These are phyloP conservation scores for Mycosphaerella sp. DNA, from an alignment of 2,329 filamentous ascomycete species.

Conservation along the genomic window DNA sequence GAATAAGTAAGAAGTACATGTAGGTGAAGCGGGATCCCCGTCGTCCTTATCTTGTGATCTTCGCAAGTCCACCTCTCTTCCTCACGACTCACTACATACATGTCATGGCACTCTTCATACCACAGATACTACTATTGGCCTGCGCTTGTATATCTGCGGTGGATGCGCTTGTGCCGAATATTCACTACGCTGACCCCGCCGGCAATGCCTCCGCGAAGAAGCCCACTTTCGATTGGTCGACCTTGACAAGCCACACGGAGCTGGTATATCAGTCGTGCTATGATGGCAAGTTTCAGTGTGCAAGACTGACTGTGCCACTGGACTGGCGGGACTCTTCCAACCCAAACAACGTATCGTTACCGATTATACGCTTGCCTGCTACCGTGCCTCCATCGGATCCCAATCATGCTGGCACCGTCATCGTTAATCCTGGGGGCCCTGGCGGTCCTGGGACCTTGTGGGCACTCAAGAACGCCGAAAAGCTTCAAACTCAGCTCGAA, in stretches of 20 bases:
- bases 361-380: slow-evolving; percentile 43
- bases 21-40: background rate
- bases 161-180: background rate
- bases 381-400: slow-evolving; percentile 36
- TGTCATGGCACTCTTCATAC: background rate
- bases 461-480: slow-evolving; percentile 16
- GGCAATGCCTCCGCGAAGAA: background rate
- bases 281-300: slow-evolving; percentile 42
- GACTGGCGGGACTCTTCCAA: slow-evolving; percentile 29
- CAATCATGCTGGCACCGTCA: slow-evolving; percentile 37
- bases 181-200: background rate
- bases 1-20: background rate
- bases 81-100: too few relatives aligned
- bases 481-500: slow-evolving; percentile 15
- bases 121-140: background rate
- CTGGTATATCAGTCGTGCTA: slow-evolving; percentile 35
- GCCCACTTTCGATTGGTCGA: slow-evolving; percentile 16
- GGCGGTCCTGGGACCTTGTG: slow-evolving; percentile 35
- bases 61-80: background rate
- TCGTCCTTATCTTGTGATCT: background rate
- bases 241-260: slow-evolving; percentile 10
- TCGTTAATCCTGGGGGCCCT: slow-evolving; percentile 40
- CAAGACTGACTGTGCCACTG: slow-evolving; percentile 45
- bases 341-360: slow-evolving; percentile 35
- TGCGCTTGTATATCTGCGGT: background rate